phyloP scores from a whole-genome alignment of 1,284 basidiomycete species.

The Puccinia novopanici region DNA sequence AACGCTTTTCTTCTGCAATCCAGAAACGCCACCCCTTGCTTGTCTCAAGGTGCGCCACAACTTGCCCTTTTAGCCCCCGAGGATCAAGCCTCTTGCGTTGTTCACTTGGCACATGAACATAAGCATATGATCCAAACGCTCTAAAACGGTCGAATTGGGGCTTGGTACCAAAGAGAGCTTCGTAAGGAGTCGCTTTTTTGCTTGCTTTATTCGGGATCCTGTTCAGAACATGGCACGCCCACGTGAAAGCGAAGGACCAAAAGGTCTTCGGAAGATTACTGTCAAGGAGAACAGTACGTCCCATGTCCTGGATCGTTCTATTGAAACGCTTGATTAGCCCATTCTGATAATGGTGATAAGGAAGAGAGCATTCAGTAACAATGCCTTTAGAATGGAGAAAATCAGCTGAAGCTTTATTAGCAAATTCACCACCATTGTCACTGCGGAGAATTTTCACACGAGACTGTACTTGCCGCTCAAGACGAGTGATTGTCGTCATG shows the following conservation, averaged over 20 bases:
- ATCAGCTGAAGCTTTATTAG: too few relatives aligned
- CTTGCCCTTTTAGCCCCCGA: not conserved
- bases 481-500: not conserved
- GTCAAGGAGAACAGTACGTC: not conserved
- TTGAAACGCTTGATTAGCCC: constrained; percentile 13
- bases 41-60: not conserved
- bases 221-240: too few relatives aligned
- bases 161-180: too few relatives aligned
- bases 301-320: not conserved
- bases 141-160: too few relatives aligned
- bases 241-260: too few relatives aligned
- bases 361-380: not conserved
- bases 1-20: not conserved
- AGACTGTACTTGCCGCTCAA: not conserved
- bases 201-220: too few relatives aligned
- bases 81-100: too few relatives aligned
- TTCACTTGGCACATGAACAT: not conserved
- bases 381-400: not conserved
- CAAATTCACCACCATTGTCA: constrained; percentile 26
- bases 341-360: constrained; percentile 50
- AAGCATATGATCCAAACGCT: not conserved
- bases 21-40: constrained; percentile 15
- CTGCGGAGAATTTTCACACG: constrained; percentile 16
- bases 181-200: too few relatives aligned
- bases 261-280: constrained; percentile 23